phyloP scores from a whole-genome alignment of 768 basidiomycete species.

The Suillus bovinus region DNA sequence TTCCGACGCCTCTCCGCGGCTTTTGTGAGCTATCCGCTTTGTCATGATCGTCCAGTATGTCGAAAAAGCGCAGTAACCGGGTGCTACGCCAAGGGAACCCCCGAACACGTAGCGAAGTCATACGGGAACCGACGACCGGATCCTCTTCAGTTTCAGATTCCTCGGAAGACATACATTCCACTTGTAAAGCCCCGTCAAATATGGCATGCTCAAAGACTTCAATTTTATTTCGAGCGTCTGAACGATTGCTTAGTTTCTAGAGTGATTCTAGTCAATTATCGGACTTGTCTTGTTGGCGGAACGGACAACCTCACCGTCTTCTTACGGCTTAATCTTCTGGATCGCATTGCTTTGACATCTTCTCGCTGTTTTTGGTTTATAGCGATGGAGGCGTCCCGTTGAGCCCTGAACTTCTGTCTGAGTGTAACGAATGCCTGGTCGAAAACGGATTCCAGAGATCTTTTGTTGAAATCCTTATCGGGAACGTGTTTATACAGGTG shows the following conservation, averaged over 20 bases:
- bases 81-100: slow-evolving; percentile 69
- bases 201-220: slow-evolving; percentile 56
- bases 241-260: slow-evolving; percentile 71
- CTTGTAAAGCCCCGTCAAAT: slow-evolving; percentile 70
- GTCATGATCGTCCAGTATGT: slow-evolving; percentile 60
- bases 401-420: slow-evolving; percentile 64
- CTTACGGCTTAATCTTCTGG: slow-evolving; percentile 59
- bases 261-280: slow-evolving; percentile 4
- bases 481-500: slow-evolving; percentile 61
- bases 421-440: slow-evolving; percentile 73
- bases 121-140: slow-evolving; percentile 26
- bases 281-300: background rate
- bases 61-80: slow-evolving; percentile 61
- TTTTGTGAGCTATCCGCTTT: slow-evolving; percentile 42
- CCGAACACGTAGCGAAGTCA: slow-evolving; percentile 50
- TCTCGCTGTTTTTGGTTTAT: slow-evolving; percentile 51
- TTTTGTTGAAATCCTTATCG: slow-evolving; percentile 65
- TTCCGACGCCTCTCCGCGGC: slow-evolving; percentile 60
- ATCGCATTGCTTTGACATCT: slow-evolving; percentile 59
- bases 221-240: slow-evolving; percentile 56
- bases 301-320: slow-evolving; percentile 50
- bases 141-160: slow-evolving; percentile 62
- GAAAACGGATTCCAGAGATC: slow-evolving; percentile 59
- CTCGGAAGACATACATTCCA: slow-evolving; percentile 82
- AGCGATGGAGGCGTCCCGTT: slow-evolving; percentile 51